Evolutionary conservation across 2,329 filamentous ascomycete genomes (phyloP).

Genomic region (Grosmannia huntii): DNA sequence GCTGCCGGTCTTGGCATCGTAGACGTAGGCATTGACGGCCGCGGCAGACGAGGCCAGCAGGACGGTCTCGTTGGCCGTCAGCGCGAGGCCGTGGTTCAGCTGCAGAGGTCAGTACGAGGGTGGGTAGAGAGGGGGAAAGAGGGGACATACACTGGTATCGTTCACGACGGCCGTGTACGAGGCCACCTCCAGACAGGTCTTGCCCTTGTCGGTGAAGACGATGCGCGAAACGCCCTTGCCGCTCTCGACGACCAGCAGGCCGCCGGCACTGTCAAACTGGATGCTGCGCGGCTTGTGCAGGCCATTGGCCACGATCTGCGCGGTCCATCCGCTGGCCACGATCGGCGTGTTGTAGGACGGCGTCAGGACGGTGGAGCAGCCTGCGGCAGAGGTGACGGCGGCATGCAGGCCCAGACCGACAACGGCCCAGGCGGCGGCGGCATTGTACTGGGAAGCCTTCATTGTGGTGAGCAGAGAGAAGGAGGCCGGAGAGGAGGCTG

Average conservation of each 20-base stretch:
- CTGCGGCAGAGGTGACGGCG: conserved; percentile 6
- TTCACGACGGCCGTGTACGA: conserved; percentile 24
- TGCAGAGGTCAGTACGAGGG: conserved; percentile 13
- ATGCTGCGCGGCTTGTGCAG: conserved; percentile 29
- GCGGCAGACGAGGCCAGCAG: conserved; percentile 45
- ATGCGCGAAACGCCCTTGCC: conserved; percentile 30
- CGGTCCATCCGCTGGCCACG: conserved; percentile 20
- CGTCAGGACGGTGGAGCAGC: conserved; percentile 23
- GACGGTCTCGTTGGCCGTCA: conserved; percentile 38
- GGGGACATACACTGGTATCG: conserved; percentile 20
- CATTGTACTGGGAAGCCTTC: conserved; percentile 7
- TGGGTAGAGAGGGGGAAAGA: no score
- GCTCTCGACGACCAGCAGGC: conserved; percentile 32
- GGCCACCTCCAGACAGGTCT: conserved; percentile 25
- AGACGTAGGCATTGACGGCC: conserved; percentile 52
- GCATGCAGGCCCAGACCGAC: conserved; percentile 9
- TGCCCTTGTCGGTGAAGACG: conserved; percentile 27
- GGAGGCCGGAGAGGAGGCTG: neutral
- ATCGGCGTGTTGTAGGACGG: conserved; percentile 19
- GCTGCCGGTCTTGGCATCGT: conserved; percentile 40
- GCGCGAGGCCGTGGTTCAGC: conserved; percentile 43
- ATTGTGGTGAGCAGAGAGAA: neutral
- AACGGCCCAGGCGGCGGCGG: conserved; percentile 5
- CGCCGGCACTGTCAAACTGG: conserved; percentile 30
- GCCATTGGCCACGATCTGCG: conserved; percentile 20